Conservation (phyloP, 202 grass and related monocot species). For the Elaeis oleifera region DNA sequence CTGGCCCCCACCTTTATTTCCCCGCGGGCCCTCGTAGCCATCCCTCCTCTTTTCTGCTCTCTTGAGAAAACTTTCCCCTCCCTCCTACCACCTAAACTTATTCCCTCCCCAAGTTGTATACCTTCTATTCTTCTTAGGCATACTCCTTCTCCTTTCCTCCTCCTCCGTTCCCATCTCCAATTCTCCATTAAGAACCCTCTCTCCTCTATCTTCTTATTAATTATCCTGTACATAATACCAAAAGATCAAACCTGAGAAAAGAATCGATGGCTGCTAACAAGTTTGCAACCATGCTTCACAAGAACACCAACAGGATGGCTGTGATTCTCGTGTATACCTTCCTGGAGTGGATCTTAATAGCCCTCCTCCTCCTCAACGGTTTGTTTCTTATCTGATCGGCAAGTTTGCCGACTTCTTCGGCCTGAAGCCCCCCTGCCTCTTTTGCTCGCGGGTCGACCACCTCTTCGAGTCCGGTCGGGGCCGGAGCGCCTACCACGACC, state of each 20-base stretch:
- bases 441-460: constrained; percentile 86
- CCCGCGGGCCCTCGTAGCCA: no score
- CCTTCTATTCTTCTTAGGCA: no score
- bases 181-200: no score
- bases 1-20: no score
- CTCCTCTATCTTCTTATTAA: no score
- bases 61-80: no score
- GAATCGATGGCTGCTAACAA: constrained; percentile 35
- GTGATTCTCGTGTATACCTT: constrained; percentile 60
- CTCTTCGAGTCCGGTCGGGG: constrained; percentile 41
- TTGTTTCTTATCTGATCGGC: constrained; percentile 79
- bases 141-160: no score
- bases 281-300: constrained; percentile 35
- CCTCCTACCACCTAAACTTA: no score
- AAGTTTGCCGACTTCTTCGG: constrained; percentile 74
- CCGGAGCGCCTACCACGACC: constrained; percentile 22
- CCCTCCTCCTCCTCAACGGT: constrained; percentile 84
- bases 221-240: no score
- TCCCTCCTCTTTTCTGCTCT: no score
- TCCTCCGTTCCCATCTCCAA: no score
- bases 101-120: no score
- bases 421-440: constrained; percentile 65
- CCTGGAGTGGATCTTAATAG: constrained; percentile 94
- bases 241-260: background rate
- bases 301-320: constrained; percentile 40